These are phyloP conservation scores for Suillus bovinus DNA, from an alignment of 768 basidiomycete species.

Conservation along the genomic window DNA sequence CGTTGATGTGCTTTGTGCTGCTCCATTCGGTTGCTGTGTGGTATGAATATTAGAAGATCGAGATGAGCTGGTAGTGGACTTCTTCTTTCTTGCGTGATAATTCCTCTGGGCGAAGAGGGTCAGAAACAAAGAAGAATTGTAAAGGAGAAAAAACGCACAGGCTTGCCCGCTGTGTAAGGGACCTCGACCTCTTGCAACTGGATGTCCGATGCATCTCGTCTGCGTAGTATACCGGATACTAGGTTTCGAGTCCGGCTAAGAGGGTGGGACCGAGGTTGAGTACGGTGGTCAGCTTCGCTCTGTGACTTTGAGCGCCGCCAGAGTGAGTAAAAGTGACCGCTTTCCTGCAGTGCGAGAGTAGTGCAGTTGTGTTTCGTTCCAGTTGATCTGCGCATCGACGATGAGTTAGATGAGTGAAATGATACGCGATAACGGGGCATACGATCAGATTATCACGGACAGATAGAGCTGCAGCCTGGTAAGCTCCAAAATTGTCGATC, in stretches of 20 bases:
- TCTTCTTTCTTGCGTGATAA: background rate
- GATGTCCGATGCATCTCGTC: background rate
- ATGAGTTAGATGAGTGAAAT: slow-evolving; percentile 4
- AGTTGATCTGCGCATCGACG: slow-evolving; percentile 57
- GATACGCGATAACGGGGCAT: slow-evolving; percentile 21
- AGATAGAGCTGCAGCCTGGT: slow-evolving; percentile 88
- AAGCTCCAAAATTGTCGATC: slow-evolving; percentile 82
- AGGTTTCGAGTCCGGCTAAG: background rate
- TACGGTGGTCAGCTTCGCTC: too few species aligned
- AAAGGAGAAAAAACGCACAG: background rate
- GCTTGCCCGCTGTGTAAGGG: background rate
- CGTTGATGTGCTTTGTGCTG: background rate
- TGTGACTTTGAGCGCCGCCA: background rate
- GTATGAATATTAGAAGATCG: background rate
- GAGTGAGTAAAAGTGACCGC: too few species aligned
- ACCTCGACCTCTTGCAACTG: background rate
- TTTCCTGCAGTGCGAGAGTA: slow-evolving; percentile 85
- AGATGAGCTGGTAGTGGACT: background rate
- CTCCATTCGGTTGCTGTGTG: background rate
- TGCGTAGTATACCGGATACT: background rate
- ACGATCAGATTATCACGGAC: slow-evolving; percentile 88
- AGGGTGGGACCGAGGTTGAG: too few species aligned
- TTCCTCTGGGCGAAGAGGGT: background rate
- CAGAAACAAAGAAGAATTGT: background rate
- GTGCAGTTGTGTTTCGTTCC: slow-evolving; percentile 80